Evolutionary conservation across 805 yeast species (phyloP), one percentile per base, ranked within the genome.

Genomic region (Naumovozyma dairenensis): DNA sequence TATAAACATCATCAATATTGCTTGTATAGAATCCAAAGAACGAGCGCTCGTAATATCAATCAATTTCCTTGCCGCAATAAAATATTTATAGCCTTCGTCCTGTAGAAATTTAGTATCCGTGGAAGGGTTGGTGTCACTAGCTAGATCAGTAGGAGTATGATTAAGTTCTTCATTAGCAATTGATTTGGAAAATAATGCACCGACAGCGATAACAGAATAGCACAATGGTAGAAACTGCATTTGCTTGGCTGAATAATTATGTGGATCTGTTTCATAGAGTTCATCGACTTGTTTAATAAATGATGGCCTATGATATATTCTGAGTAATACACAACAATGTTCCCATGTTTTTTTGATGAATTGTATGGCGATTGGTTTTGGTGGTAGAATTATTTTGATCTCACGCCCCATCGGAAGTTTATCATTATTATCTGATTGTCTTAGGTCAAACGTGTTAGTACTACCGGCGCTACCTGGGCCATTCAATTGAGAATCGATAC

Each of bases 291-390:
- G 86, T 42, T 73, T 72, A 33, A 81, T 67, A 44, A 85, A 76
- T 2, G 86, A 73, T 1, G 94, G 94, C 21, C 95, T 66, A 51
- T 86, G 96, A 55, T 83, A 83, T 52, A 86, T 85, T 35, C 94
- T 65, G 50, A 85, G 80, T 33, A 87, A 61, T 7, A 92, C 71
- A 59, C 94, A 84, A 2, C 94, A 86, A 45, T 80, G 79, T 46
- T 77, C 75, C 93, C 95, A 86, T 3, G 89, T 83, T 31, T 76
- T 73, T 46, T 74, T 75, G 19, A 86, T 75, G 46, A 86, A 67
- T 46, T 74, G 73, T 25, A 83, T 58, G 0, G 95, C 89, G 16
- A 72, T 71, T 16, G 75, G 77, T 47, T 81, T 76, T 3, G 92
- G 74, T 1, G 96, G 96, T 28, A 86, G 58, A 6, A 80, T 71